phyloP scores from a whole-genome alignment of 2,329 filamentous ascomycete species.

The Stenocarpella maydis region DNA sequence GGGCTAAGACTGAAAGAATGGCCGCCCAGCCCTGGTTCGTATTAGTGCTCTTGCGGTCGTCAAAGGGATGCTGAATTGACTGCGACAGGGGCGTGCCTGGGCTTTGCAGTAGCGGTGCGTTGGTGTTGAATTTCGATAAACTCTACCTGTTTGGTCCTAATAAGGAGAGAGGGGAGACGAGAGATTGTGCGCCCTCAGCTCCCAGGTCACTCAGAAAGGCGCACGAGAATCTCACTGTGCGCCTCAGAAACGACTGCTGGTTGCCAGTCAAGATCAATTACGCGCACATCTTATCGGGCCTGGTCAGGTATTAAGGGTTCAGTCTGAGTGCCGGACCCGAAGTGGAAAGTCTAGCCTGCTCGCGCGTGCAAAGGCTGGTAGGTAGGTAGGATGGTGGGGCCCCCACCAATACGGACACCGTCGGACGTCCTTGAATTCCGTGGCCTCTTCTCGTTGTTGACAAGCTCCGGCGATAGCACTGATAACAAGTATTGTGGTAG shows the following conservation, averaged over 20 bases:
- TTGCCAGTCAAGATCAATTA: not conserved
- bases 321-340: not conserved
- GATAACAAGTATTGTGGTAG: conserved; percentile 9
- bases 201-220: too few relatives aligned
- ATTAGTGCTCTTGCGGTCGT: too few relatives aligned
- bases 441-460: not conserved
- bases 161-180: not conserved
- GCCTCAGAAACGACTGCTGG: not conserved
- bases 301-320: not conserved
- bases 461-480: not conserved
- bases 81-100: not conserved
- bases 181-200: not conserved
- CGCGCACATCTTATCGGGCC: too few relatives aligned
- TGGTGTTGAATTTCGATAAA: conserved; percentile 20
- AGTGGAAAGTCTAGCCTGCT: not conserved
- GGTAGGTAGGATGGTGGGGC: not conserved
- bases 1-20: too few relatives aligned
- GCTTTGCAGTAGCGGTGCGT: conserved; percentile 1
- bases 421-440: not conserved
- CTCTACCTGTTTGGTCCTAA: conserved; percentile 15
- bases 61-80: not conserved
- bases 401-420: not conserved
- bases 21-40: too few relatives aligned
- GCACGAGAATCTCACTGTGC: not conserved
- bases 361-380: not conserved